Percentiles rank a stretch among this genome's conserved stretches.
Conservation (phyloP, 495 filamentous ascomycete species). For the Daldinia grandis region DNA sequence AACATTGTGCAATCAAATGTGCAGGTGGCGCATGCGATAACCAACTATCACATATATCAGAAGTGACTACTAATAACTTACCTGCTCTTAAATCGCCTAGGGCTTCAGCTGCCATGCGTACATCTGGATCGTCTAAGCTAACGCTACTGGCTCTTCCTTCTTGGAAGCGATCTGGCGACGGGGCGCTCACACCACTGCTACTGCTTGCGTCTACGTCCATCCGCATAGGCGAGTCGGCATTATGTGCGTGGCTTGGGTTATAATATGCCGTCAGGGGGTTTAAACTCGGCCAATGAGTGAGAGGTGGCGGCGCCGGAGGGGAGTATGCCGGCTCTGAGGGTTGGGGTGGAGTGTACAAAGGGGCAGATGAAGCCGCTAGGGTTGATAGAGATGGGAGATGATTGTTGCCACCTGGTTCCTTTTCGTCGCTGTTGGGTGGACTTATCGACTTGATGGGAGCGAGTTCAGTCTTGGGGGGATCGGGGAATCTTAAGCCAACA, state of each 20-base stretch:
- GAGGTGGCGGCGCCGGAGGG: conserved; percentile 39
- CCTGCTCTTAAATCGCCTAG: conserved; percentile 84
- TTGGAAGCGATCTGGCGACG: conserved; percentile 53
- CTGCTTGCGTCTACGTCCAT: conserved; percentile 49
- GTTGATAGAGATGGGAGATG: conserved; percentile 55
- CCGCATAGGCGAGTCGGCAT: conserved; percentile 45
- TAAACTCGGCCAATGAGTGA: conserved; percentile 59
- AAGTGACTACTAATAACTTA: conserved; percentile 52
- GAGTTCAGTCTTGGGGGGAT: conserved; percentile 51
- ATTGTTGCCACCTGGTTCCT: conserved; percentile 19
- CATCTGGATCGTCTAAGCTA: conserved; percentile 85
- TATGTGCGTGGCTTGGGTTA: conserved; percentile 50
- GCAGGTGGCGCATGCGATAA: conserved; percentile 25
- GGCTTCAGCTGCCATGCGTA: conserved; percentile 83
- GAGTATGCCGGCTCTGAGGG: conserved; percentile 44
- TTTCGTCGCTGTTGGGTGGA: conserved; percentile 28
- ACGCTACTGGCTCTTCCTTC: conserved; percentile 60
- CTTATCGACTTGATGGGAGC: conserved; percentile 51
- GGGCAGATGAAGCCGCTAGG: conserved; percentile 47
- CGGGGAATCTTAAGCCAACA: conserved; percentile 47
- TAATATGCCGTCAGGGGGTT: conserved; percentile 65
- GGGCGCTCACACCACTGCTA: conserved; percentile 49
- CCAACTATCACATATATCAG: conserved; percentile 30
- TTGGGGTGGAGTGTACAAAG: conserved; percentile 37
- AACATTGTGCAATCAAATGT: conserved; percentile 47